Base-by-base conservation (phyloP, 2,329 filamentous ascomycete species). In the Fusarium sp. region DNA sequence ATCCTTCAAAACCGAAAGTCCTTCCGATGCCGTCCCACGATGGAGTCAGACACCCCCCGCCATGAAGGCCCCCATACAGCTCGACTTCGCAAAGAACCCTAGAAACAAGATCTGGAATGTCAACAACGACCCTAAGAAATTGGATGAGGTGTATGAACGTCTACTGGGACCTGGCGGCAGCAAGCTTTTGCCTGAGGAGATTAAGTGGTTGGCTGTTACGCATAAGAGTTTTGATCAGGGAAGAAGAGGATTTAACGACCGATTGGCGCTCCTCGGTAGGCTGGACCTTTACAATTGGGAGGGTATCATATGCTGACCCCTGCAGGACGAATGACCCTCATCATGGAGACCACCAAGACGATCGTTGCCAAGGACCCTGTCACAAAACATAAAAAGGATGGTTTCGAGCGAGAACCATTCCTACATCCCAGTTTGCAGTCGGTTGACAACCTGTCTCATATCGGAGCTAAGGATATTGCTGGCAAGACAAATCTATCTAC, bases 151-250 rank as follows among this genome's bases (percentile, higher is more conserved):
- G 80, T 97, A 98, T 80, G 86, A 88, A 72, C 85, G 86, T 56
- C 87, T 98, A 73, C 83, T 98, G 59, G 95, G 95, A 8, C 85
- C 84, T 49, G 89, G 87, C 47, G 93, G 92, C 61, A 88, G 92
- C 73, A 88, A 87, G 74, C 80, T 96, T 79, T 85, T 99, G 62
- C 90, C 92, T 3, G 95, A 98, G 18, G 95, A 99, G 83, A 86
- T 96, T 68, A 98, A 98, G 83, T 99, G 96, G 96, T 84, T 98
- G 77, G 95, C 95, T 30, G 89, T 99, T 59, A 99, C 96, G 72
- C 96, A 98, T 81, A 98, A 98, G 88, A 98, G 94, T 82, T 98
- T 97, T 78, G 95, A 99, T 79, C 94, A 98, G 78, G 96, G 95
- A 55, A 87, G 94, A 77, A 91, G 95, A 85, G 95, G 95, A 2